Conservation (phyloP, 1,284 basidiomycete species). For the Tetrapyrgos nigripes region DNA sequence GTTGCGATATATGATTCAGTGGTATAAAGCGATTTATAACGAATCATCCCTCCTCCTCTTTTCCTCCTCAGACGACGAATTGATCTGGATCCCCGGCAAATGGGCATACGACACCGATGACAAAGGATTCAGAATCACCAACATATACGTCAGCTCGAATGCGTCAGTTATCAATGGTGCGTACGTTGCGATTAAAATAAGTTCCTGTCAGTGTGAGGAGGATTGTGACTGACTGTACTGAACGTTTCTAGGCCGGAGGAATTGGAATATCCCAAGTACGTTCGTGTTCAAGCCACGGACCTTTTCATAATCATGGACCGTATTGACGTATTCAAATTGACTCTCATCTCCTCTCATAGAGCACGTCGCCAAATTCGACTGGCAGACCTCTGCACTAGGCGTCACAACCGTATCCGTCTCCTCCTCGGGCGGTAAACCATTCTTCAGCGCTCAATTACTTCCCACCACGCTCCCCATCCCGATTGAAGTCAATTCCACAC, state of each 20-base stretch:
- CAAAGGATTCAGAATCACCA: constrained; percentile 5
- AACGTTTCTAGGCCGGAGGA: constrained; percentile 1
- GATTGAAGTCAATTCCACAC: constrained; percentile 6
- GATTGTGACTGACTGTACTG: too few relatives aligned
- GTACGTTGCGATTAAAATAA: background rate
- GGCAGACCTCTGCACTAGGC: background rate
- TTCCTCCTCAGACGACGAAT: constrained; percentile 8
- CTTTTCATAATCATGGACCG: background rate
- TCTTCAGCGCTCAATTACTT: constrained; percentile 6
- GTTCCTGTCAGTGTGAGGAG: background rate
- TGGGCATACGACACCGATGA: constrained; percentile 5
- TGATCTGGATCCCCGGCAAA: constrained; percentile 12
- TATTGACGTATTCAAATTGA: background rate
- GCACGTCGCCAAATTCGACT: constrained; percentile 5
- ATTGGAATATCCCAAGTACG: constrained; percentile 14
- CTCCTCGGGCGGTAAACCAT: background rate
- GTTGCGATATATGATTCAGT: background rate
- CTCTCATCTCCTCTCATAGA: background rate
- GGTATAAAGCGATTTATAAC: background rate
- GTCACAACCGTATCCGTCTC: constrained; percentile 1
- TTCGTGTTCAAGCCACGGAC: too few relatives aligned
- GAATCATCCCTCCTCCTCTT: background rate
- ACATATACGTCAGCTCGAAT: constrained; percentile 7
- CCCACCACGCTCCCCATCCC: constrained; percentile 5
- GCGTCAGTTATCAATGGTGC: constrained; percentile 9